These are phyloP conservation scores for Hypomyces perniciosus DNA, from an alignment of 2,329 filamentous ascomycete species.

Conservation along the genomic window DNA sequence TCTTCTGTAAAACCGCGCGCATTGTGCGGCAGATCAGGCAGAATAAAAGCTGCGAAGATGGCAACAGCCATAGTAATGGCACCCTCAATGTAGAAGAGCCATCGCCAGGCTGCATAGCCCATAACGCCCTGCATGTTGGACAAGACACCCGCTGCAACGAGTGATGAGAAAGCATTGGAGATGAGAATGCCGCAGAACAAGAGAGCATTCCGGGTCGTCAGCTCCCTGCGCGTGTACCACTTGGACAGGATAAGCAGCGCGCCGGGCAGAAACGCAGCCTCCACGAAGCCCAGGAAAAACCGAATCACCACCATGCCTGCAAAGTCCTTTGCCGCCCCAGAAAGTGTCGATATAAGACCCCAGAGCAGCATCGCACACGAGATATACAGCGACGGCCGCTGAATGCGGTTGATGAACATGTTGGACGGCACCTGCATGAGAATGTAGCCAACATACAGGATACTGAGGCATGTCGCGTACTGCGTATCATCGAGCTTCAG, in stretches of 20 bases:
- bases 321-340: conserved; percentile 47
- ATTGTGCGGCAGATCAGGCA: conserved; percentile 52
- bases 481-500: conserved; percentile 49
- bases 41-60: conserved; percentile 40
- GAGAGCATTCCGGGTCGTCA: conserved; percentile 49
- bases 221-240: conserved; percentile 59
- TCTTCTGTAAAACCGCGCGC: conserved; percentile 53
- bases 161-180: conserved; percentile 53
- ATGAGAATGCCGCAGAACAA: conserved; percentile 55
- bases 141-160: conserved; percentile 53
- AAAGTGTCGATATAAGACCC: conserved; percentile 55
- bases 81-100: conserved; percentile 57
- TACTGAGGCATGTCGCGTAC: conserved; percentile 58
- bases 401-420: conserved; percentile 51
- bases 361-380: conserved; percentile 49
- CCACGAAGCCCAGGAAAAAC: conserved; percentile 56
- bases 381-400: conserved; percentile 47
- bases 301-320: conserved; percentile 48
- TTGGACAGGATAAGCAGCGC: conserved; percentile 58
- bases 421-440: conserved; percentile 58
- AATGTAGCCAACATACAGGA: conserved; percentile 62
- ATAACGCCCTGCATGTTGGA: conserved; percentile 51
- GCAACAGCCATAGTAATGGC: conserved; percentile 45
- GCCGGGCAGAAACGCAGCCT: conserved; percentile 60
- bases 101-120: conserved; percentile 53